These are phyloP conservation scores for Coemansia sp. DNA, from an alignment of 192 early-diverging fungal genomes.

Conservation along the genomic window DNA sequence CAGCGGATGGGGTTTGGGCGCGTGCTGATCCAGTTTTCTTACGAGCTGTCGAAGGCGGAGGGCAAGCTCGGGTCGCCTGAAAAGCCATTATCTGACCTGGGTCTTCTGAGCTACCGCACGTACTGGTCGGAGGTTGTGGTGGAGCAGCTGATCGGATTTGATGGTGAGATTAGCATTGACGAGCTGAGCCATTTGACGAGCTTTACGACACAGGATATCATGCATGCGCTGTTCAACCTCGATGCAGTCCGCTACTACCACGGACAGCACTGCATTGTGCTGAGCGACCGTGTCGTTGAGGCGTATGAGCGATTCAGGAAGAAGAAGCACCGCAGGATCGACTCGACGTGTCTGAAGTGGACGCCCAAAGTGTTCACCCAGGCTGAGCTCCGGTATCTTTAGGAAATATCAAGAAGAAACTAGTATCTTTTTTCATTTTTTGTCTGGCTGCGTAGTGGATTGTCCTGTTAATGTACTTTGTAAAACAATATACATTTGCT, in stretches of 20 bases:
- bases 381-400: slow-evolving; percentile 73
- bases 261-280: slow-evolving; percentile 83
- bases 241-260: slow-evolving; percentile 90
- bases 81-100: slow-evolving; percentile 97
- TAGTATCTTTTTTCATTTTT: too few species aligned
- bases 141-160: slow-evolving; percentile 66
- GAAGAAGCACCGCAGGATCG: slow-evolving; percentile 80
- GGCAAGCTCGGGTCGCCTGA: slow-evolving; percentile 94
- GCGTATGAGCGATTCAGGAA: slow-evolving; percentile 73
- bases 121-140: slow-evolving; percentile 95
- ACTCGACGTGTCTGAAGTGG: slow-evolving; percentile 76
- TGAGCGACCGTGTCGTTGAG: slow-evolving; percentile 84
- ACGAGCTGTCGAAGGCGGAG: slow-evolving; percentile 93
- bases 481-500: too few species aligned
- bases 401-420: slow-evolving; percentile 18
- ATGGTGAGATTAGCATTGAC: slow-evolving; percentile 84
- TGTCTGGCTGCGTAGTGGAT: too few species aligned
- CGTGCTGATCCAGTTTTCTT: slow-evolving; percentile 93
- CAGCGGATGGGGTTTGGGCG: slow-evolving; percentile 96
- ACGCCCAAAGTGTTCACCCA: slow-evolving; percentile 77
- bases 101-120: slow-evolving; percentile 88
- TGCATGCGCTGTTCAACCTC: slow-evolving; percentile 86
- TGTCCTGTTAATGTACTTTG: too few species aligned
- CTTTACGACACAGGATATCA: slow-evolving; percentile 86
- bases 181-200: slow-evolving; percentile 84